Percentiles rank a stretch among this genome's conserved stretches.
Evolutionary conservation across 228 moss, liverwort and hornwort species (phyloP).

Genomic region (Sphagnum magellanicum): DNA sequence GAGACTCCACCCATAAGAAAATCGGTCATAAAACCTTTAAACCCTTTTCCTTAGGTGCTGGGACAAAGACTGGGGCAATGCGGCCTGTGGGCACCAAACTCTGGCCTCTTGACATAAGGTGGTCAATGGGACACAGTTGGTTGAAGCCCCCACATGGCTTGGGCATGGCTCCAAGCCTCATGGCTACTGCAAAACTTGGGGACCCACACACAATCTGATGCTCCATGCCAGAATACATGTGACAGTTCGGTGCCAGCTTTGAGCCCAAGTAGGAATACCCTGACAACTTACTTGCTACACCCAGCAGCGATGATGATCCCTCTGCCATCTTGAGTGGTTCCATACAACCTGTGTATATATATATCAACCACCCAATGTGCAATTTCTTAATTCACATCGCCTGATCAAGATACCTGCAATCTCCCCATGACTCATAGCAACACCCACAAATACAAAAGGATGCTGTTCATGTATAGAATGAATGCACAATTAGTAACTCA

Average conservation of each 20-base stretch:
- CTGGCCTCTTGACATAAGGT: neutral
- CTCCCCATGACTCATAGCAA: no score
- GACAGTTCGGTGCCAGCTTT: slow-evolving; percentile 4
- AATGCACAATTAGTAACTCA: no score
- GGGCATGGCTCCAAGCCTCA: neutral
- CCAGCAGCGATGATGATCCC: neutral
- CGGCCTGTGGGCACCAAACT: neutral
- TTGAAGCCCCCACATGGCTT: neutral
- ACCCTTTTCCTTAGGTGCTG: slow-evolving; percentile 5
- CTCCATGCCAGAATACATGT: slow-evolving; percentile 6
- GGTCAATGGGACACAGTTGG: neutral
- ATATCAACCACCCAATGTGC: no score
- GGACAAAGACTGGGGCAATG: slow-evolving; percentile 1
- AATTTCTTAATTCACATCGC: no score
- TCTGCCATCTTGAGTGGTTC: slow-evolving; percentile 3
- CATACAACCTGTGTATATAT: neutral
- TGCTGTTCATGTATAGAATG: no score
- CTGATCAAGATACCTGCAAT: no score
- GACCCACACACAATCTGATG: neutral
- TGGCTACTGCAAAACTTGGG: neutral
- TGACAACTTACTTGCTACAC: slow-evolving; percentile 1
- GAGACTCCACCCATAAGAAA: slow-evolving; percentile 9
- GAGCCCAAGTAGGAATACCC: slow-evolving; percentile 5
- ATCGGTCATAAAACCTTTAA: neutral
- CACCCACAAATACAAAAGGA: no score